These are phyloP conservation scores for Macrophomina tecta DNA, from an alignment of 2,329 filamentous ascomycete genomes.

Conservation along the genomic window DNA sequence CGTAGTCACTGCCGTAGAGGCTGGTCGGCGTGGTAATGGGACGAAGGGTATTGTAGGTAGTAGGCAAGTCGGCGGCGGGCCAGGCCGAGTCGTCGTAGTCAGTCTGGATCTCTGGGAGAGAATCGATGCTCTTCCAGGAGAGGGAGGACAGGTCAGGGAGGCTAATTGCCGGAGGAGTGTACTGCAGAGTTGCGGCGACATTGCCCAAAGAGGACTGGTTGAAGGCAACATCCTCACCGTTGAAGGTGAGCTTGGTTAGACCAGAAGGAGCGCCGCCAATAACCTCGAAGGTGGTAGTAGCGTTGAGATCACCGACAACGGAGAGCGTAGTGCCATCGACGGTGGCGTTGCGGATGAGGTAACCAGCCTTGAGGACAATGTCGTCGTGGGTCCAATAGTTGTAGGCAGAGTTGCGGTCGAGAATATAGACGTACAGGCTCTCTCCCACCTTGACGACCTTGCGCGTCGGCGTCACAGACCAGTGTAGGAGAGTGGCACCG, in stretches of 20 bases:
- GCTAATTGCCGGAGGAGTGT: conserved; percentile 55
- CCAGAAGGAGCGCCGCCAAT: conserved; percentile 64
- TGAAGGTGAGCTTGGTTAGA: conserved; percentile 66
- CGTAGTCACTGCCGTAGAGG: conserved; percentile 75
- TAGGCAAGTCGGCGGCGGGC: conserved; percentile 63
- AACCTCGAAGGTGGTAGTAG: conserved; percentile 70
- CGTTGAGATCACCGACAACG: conserved; percentile 74
- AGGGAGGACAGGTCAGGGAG: conserved; percentile 65
- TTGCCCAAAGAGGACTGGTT: conserved; percentile 52
- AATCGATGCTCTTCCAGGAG: conserved; percentile 73
- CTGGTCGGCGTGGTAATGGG: conserved; percentile 65
- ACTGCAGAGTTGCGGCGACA: conserved; percentile 60
- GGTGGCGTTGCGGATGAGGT: conserved; percentile 67
- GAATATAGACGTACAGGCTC: conserved; percentile 61
- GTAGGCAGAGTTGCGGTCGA: conserved; percentile 49
- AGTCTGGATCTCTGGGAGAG: conserved; percentile 70
- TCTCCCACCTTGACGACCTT: conserved; percentile 58
- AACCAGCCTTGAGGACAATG: conserved; percentile 68
- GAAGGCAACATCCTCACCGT: conserved; percentile 54
- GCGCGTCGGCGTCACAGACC: conserved; percentile 61
- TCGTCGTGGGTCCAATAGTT: conserved; percentile 39
- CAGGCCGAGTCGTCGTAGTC: conserved; percentile 73
- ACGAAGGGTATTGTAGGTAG: conserved; percentile 65
- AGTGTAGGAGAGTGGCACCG: conserved; percentile 59
- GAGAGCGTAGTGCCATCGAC: conserved; percentile 63